Evolutionary conservation across 2,329 filamentous ascomycete genomes (phyloP).

Genomic region (Ceratocystis ficicola): DNA sequence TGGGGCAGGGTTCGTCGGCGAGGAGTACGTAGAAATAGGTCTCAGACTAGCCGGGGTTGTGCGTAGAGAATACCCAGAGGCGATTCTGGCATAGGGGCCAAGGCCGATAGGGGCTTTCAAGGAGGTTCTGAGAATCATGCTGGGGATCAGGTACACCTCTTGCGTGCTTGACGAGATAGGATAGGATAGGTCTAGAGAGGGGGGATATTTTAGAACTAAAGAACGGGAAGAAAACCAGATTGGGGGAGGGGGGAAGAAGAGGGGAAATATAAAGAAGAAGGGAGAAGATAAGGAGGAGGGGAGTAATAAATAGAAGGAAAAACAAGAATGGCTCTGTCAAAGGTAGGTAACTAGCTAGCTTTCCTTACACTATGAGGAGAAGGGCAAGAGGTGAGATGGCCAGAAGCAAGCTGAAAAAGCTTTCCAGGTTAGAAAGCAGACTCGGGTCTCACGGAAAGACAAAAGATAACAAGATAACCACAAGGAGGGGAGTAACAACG

Average conservation of each 20-base stretch:
- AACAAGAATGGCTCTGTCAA: too few species aligned
- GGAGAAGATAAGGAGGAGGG: background rate
- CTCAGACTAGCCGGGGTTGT: background rate
- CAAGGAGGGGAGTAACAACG: background rate
- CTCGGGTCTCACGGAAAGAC: background rate
- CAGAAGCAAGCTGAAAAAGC: background rate
- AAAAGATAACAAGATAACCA: background rate
- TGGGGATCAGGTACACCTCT: background rate
- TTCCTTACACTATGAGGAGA: background rate
- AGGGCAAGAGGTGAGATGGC: background rate
- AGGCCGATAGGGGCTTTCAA: slow-evolving; percentile 13
- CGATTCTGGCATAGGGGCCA: slow-evolving; percentile 1
- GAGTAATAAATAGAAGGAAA: too few species aligned
- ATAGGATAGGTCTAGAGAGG: too few species aligned
- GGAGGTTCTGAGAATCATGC: background rate
- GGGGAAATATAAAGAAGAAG: background rate
- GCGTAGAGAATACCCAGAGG: background rate
- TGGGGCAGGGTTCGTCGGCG: background rate
- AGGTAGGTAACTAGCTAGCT: too few species aligned
- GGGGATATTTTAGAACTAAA: background rate
- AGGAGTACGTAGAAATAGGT: background rate
- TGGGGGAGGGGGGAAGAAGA: background rate
- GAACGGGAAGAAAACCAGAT: background rate
- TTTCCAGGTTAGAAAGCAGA: background rate
- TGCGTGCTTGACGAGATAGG: background rate